Evolutionary conservation across 495 filamentous ascomycete species (phyloP).

Genomic region (Hypoxylon crocopeplum): DNA sequence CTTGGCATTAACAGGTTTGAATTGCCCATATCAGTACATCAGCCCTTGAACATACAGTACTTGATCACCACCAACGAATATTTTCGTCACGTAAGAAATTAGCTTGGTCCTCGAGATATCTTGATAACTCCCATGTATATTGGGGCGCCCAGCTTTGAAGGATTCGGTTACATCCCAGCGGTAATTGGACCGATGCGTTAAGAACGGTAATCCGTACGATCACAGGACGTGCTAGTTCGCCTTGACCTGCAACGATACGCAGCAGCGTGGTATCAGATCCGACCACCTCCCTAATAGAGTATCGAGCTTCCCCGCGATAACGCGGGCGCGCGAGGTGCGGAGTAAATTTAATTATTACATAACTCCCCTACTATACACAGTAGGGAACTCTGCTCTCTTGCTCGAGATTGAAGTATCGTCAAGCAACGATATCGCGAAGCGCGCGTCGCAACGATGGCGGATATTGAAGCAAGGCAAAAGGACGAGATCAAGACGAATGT

Average conservation of each 20-base stretch:
- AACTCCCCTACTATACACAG: too few relatives aligned
- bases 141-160: constrained; percentile 7
- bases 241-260: constrained; percentile 5
- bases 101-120: too few relatives aligned
- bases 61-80: too few relatives aligned
- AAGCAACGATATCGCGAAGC: background rate
- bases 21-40: too few relatives aligned
- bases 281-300: constrained; percentile 27
- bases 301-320: constrained; percentile 28
- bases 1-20: too few relatives aligned
- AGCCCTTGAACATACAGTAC: too few relatives aligned
- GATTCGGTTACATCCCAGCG: constrained; percentile 12
- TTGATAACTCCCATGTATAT: constrained; percentile 2
- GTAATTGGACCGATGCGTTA: constrained; percentile 2
- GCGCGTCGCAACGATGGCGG: constrained; percentile 27
- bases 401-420: background rate
- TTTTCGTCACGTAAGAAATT: too few relatives aligned
- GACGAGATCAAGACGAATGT: constrained; percentile 15
- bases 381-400: background rate
- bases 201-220: constrained; percentile 1
- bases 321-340: constrained; percentile 6
- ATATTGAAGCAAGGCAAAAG: constrained; percentile 27
- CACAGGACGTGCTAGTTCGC: constrained; percentile 1
- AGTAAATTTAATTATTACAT: constrained; percentile 5
- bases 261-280: constrained; percentile 8